Percentiles rank a stretch among this genome's conserved stretches.
Conservation (phyloP, 495 filamentous ascomycete species). For the Parathielavia hyrcaniae region DNA sequence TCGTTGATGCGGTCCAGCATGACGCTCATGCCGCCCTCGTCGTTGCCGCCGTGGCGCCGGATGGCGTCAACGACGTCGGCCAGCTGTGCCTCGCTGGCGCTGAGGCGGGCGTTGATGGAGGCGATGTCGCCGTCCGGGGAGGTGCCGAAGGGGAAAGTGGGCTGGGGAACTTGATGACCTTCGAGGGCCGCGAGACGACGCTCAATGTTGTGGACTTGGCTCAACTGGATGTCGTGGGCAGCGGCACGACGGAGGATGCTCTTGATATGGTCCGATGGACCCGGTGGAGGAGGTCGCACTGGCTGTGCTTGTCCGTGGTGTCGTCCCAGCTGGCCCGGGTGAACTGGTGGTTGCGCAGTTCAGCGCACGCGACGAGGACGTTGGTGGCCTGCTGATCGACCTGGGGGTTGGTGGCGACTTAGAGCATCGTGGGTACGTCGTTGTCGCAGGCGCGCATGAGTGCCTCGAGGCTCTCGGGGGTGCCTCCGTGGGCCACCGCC, state of each 20-base stretch:
- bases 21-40: neutral
- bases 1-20: constrained; percentile 9
- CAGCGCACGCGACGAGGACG: neutral
- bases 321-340: no score
- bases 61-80: neutral
- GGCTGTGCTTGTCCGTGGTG: no score
- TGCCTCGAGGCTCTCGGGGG: neutral
- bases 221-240: neutral
- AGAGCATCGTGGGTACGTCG: neutral
- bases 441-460: neutral
- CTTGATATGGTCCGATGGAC: neutral
- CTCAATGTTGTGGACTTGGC: neutral
- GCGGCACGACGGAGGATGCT: neutral
- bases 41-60: neutral
- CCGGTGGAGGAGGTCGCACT: neutral
- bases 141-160: neutral
- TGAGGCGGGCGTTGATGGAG: neutral
- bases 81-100: neutral
- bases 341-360: no score
- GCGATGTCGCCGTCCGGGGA: neutral
- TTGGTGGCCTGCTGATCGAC: neutral
- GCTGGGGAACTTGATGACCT: neutral
- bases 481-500: neutral
- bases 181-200: neutral
- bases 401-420: neutral